phyloP scores from a whole-genome alignment of 1,284 basidiomycete species.

The Ceratobasidium sp. region DNA sequence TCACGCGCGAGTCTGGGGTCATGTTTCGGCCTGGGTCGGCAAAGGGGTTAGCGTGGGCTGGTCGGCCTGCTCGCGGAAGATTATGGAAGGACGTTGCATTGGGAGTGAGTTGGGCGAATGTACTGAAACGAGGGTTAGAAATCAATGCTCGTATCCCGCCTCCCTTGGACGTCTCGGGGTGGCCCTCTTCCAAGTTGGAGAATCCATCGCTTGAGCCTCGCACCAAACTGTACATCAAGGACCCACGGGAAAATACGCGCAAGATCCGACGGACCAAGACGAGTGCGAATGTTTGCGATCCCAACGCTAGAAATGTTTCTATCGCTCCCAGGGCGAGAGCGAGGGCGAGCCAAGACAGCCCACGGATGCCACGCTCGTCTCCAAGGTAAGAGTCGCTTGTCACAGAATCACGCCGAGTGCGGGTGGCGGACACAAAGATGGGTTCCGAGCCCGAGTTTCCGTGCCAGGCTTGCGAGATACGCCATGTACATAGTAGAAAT shows the following conservation, averaged over 20 bases:
- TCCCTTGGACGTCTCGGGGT: background rate
- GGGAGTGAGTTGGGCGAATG: conserved; percentile 39
- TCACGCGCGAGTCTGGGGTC: conserved; percentile 9
- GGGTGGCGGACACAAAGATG: conserved; percentile 44
- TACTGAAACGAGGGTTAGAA: conserved; percentile 39
- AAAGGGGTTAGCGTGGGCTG: background rate
- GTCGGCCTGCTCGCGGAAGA: background rate
- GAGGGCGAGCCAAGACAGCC: conserved; percentile 65
- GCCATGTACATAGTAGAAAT: conserved; percentile 64
- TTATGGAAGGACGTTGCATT: conserved; percentile 36
- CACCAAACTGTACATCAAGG: conserved; percentile 63
- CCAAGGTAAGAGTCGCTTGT: conserved; percentile 17
- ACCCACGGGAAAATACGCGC: conserved; percentile 59
- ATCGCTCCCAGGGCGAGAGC: conserved; percentile 66
- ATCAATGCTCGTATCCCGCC: conserved; percentile 32
- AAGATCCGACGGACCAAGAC: conserved; percentile 63
- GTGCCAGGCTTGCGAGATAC: conserved; percentile 52
- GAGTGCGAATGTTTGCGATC: conserved; percentile 58
- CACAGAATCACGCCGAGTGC: conserved; percentile 14
- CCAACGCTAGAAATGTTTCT: conserved; percentile 71
- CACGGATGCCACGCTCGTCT: conserved; percentile 32
- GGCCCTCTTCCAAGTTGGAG: conserved; percentile 14
- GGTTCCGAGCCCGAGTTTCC: conserved; percentile 50
- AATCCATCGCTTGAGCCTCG: conserved; percentile 61
- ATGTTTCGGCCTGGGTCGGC: background rate